Evolutionary conservation across 73 alveolate species (phyloP), one percentile per base, ranked within the genome.

Genomic region (Paramecium octaurelia): DNA sequence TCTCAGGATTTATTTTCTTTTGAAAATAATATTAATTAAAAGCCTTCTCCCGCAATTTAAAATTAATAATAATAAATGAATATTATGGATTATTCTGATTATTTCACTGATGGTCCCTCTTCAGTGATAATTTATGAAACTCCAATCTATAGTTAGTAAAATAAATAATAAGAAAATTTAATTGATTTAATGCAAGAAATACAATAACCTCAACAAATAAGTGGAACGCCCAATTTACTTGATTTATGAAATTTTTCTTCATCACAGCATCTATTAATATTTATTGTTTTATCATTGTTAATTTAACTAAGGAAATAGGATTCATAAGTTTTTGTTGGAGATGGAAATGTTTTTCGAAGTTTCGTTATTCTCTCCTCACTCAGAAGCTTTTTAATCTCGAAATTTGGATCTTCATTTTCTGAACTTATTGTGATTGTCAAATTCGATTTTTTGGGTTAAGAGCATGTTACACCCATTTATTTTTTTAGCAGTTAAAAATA

Each of bases 311-410:
- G 40, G 87, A 73, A 73, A 73, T 73, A 73, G 14, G 59, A 73
- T 38, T 73, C 34, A 38, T 73, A 73, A 8, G 40, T 23, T 43
- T 73, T 9, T 11, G 87, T 73, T 73, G 87, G 87, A 10, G 87
- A 73, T 29, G 57, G 87, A 40, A 73, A 73, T 29, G 87, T 73
- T 73, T 73, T 36, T 73, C 87, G 38, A 21, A 73, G 59, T 73
- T 40, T 73, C 4, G 87, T 73, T 23, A 73, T 38, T 73, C 87
- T 34, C 40, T 16, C 59, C 40, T 73, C 87, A 8, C 21, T 40
- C 8, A 73, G n/a, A 18, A 36, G 16, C 18, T 73, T 35, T 73
- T 73, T 73, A 14, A 73, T 73, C 6, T 73, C 87, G 38, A 16
- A 73, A 73, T 73, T 73, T 12, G 87, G 87, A 73, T 73, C 87